phyloP scores from a whole-genome alignment of 2,329 filamentous ascomycete genomes.

The Trichoderma simmonsii region DNA sequence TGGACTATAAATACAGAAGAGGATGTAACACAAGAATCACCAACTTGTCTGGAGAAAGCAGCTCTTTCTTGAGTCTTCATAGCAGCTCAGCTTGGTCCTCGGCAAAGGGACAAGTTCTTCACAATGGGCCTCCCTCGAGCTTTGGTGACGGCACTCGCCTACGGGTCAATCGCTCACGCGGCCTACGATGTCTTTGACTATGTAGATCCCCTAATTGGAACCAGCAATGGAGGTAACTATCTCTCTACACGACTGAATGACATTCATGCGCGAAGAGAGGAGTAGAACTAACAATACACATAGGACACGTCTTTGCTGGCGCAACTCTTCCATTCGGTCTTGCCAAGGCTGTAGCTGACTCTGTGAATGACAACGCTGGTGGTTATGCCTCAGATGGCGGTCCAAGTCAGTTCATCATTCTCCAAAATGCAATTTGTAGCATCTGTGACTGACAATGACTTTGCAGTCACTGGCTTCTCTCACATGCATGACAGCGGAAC shows the following conservation, averaged over 20 bases:
- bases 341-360: slow-evolving; percentile 31
- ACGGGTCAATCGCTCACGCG: background rate
- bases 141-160: background rate
- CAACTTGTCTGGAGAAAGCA: too few relatives aligned
- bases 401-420: slow-evolving; percentile 20
- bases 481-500: slow-evolving; percentile 33
- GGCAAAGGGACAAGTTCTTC: background rate
- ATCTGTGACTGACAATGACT: background rate
- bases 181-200: slow-evolving; percentile 24
- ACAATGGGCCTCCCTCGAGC: slow-evolving; percentile 4
- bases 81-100: background rate
- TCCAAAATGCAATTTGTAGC: too few relatives aligned
- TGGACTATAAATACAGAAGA: background rate
- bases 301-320: slow-evolving; percentile 30
- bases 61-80: background rate
- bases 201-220: slow-evolving; percentile 29
- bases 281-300: background rate
- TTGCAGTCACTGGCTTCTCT: slow-evolving; percentile 30
- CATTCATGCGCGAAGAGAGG: background rate
- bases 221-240: slow-evolving; percentile 26
- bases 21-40: background rate
- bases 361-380: slow-evolving; percentile 27
- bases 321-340: slow-evolving; percentile 30
- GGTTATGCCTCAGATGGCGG: slow-evolving; percentile 28
- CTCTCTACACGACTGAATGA: background rate